Evolutionary conservation across 2,329 filamentous ascomycete species (phyloP).

Genomic region (Stemphylium lycopersici): DNA sequence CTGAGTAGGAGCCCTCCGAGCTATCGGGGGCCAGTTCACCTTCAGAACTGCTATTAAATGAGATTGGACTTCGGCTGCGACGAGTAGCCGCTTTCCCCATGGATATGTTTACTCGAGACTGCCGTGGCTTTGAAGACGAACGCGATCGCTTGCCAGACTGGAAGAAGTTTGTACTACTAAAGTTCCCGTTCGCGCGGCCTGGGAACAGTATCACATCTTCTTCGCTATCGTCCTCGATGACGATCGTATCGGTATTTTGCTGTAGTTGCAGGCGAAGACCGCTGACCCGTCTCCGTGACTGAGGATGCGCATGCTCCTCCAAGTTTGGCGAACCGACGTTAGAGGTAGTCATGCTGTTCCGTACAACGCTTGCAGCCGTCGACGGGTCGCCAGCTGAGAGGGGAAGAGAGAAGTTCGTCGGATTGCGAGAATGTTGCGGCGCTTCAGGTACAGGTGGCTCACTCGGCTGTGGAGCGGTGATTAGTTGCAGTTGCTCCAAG

Average conservation of each 20-base stretch:
- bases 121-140: not conserved
- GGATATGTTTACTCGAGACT: not conserved
- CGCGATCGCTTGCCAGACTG: not conserved
- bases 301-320: not conserved
- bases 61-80: not conserved
- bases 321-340: not conserved
- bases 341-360: not conserved
- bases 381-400: not conserved
- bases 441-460: not conserved
- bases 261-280: not conserved
- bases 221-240: not conserved
- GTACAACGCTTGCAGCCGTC: not conserved
- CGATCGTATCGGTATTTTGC: not conserved
- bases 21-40: not conserved
- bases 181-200: not conserved
- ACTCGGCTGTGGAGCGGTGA: not conserved
- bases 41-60: not conserved
- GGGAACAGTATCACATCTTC: not conserved
- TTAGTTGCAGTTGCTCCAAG: constrained; percentile 2
- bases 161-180: constrained; percentile 4
- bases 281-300: not conserved
- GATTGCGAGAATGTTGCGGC: not conserved
- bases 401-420: not conserved
- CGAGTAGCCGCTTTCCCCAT: not conserved
- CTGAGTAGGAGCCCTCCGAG: not conserved